Evolutionary conservation across 345 rosid species (phyloP), one percentile per base, ranked within the genome.

Genomic region (Acer campestre): DNA sequence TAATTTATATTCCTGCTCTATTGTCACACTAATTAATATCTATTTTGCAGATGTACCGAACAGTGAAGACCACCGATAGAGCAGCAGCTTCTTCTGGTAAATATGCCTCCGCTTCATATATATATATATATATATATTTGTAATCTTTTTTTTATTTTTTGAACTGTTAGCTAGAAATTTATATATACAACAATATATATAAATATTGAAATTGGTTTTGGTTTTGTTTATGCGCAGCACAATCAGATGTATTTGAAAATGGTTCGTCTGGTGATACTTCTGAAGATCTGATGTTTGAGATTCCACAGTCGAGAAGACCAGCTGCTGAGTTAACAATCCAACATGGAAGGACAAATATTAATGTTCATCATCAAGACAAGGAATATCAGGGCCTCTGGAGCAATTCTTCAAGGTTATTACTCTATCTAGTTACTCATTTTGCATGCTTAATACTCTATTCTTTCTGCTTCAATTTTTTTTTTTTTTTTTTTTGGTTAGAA

Each of bases 231-330:
- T 53, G 17, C 78, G 17, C 78, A 91, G 95, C 90, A 62, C 98
- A 93, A 82, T 88, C 91, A 22, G 98, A 94, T 82, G 81, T 76
- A 17, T 84, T 77, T 82, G 97, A 90, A 22, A 93, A 90, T 80
- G 98, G 94, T 68, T 90, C 93, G 18, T 89, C 96, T 3, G 95
- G 90, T 40, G 99, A 97, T 73, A 94, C 87, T 63, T 94, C 98
- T 8, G 99, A 97, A 62, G 99, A 94, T 71, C 80, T 95, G 80
- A 85, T 91, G 87, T 83, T 92, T 68, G 98, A 91, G 42, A 89
- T 84, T 65, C 86, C 84, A 58, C 92, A 89, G 64, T 80, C 93
- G 29, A 84, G 85, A 80, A 91, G 85, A 42, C 80, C 84, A 59
- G 27, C 23, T 6, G 27, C 23, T 6, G 94, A 89, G 68, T 17